Conservation (phyloP, 176 grass and related monocot genomes). For the Tuctoria greenei region DNA sequence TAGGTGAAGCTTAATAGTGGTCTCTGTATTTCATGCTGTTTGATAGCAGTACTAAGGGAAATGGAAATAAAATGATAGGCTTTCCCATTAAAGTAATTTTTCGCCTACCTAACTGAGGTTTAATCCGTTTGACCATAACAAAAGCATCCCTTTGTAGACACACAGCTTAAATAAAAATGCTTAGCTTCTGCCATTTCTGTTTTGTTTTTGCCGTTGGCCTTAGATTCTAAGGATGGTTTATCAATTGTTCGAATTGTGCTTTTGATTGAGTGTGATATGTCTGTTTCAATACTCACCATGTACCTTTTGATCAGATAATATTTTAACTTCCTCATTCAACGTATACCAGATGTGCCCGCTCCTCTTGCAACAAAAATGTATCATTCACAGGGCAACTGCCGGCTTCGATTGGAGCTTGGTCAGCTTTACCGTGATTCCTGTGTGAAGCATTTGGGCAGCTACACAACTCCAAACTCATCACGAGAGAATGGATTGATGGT, state of each 20-base stretch:
- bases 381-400: slow-evolving; percentile 57
- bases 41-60: slow-evolving; percentile 14
- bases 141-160: slow-evolving; percentile 1
- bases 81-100: not conserved
- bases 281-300: slow-evolving; percentile 10
- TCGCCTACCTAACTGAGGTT: not conserved
- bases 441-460: slow-evolving; percentile 30
- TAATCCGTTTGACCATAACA: not conserved
- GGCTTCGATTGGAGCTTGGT: slow-evolving; percentile 57
- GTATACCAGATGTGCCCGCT: slow-evolving; percentile 52
- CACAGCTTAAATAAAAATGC: not conserved
- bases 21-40: slow-evolving; percentile 14
- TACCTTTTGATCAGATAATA: slow-evolving; percentile 6
- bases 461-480: slow-evolving; percentile 19
- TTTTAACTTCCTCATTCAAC: slow-evolving; percentile 32
- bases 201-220: not conserved
- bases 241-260: not conserved
- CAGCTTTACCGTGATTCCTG: slow-evolving; percentile 57
- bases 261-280: slow-evolving; percentile 7
- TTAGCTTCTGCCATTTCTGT: slow-evolving; percentile 12
- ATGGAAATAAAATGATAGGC: not conserved
- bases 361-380: slow-evolving; percentile 85
- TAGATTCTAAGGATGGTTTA: not conserved
- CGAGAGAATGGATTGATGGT: slow-evolving; percentile 42
- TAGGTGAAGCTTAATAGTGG: not conserved